phyloP scores from a whole-genome alignment of 257 asterid species.

The Forsythia suspensa region DNA sequence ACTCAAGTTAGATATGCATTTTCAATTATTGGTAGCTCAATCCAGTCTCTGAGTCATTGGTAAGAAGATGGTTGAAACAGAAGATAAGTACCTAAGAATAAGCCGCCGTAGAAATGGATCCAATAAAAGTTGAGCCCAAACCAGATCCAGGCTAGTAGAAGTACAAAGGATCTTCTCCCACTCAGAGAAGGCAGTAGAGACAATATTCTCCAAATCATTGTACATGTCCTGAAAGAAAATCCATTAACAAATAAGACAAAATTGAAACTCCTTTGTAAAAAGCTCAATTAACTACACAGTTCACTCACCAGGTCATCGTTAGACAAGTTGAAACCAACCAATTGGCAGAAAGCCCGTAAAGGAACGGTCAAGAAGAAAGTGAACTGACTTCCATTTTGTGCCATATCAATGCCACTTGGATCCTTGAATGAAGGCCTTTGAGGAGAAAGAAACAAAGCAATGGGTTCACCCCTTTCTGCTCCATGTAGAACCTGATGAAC shows the following conservation, averaged over 20 bases:
- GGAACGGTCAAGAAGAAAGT: conserved; percentile 92
- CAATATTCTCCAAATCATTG: conserved; percentile 53
- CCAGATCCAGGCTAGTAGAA: conserved; percentile 68
- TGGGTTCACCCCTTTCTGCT: conserved; percentile 86
- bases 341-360: conserved; percentile 82
- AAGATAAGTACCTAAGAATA: conserved; percentile 66
- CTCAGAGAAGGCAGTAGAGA: conserved; percentile 72
- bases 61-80: conserved; percentile 15
- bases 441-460: conserved; percentile 88
- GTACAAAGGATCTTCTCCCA: conserved; percentile 96
- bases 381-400: conserved; percentile 84
- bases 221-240: conserved; percentile 52
- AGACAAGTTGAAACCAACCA: conserved; percentile 61
- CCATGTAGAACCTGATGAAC: conserved; percentile 80
- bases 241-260: conserved; percentile 20
- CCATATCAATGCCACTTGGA: conserved; percentile 39
- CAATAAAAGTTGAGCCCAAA: conserved; percentile 89
- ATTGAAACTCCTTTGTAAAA: conserved; percentile 9
- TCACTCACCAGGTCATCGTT: conserved; percentile 57
- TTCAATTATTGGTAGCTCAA: conserved; percentile 1
- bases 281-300: conserved; percentile 14
- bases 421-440: conserved; percentile 72
- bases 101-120: conserved; percentile 89
- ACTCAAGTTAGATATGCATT: background rate
- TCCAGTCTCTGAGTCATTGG: background rate